A percentile compares a stretch with the other conserved stretches of the same genome.
phyloP scores from a whole-genome alignment of 805 yeast genomes.

The Ascoidea asiatica region DNA sequence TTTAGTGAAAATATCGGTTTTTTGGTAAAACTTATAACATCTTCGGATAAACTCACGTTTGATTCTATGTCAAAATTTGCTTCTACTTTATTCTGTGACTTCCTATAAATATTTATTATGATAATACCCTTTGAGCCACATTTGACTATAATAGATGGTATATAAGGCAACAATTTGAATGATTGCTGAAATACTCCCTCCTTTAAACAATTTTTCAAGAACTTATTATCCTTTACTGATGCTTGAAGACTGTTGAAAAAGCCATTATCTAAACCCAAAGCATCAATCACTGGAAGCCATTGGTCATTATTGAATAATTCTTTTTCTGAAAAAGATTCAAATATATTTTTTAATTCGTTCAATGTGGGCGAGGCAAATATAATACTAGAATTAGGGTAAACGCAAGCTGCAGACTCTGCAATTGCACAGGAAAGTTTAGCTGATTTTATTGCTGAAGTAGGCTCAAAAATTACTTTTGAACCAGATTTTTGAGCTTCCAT shows the following conservation, averaged over 20 bases:
- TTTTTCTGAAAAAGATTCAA: constrained; percentile 29
- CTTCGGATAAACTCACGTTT: too few species aligned
- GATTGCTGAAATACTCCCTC: constrained; percentile 51
- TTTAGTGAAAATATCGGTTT: too few species aligned
- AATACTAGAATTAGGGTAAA: constrained; percentile 10
- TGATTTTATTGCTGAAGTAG: constrained; percentile 63
- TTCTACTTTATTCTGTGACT: too few species aligned
- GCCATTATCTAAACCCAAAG: constrained; percentile 31
- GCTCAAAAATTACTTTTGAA: constrained; percentile 45
- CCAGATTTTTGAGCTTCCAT: constrained; percentile 10
- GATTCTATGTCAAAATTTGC: too few species aligned
- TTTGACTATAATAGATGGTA: constrained; percentile 27
- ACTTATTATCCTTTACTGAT: constrained; percentile 13
- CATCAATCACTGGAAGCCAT: constrained; percentile 70
- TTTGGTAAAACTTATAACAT: constrained; percentile 11
- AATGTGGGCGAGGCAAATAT: constrained; percentile 47
- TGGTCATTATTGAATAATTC: constrained; percentile 34
- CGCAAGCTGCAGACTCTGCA: constrained; percentile 10
- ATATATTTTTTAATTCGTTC: constrained; percentile 44
- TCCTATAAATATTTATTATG: constrained; percentile 22
- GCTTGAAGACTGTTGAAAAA: constrained; percentile 36
- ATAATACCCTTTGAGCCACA: constrained; percentile 11
- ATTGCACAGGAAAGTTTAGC: constrained; percentile 24
- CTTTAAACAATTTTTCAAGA: constrained; percentile 16
- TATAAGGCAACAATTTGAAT: constrained; percentile 59